phyloP scores from a whole-genome alignment of 345 rosid genomes.

The Eucalyptus marginata region DNA sequence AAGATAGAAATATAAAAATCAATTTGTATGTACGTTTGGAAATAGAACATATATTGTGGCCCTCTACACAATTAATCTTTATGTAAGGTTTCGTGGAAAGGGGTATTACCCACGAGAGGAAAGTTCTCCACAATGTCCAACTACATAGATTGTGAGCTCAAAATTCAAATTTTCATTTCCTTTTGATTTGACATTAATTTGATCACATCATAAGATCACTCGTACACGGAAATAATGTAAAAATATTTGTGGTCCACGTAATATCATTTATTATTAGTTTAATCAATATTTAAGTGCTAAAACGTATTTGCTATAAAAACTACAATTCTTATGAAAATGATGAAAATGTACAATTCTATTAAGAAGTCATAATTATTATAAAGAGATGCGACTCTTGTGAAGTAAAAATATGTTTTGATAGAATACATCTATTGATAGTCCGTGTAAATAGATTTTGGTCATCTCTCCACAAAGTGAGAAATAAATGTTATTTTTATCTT shows the following conservation, averaged over 20 bases:
- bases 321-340: too few relatives aligned
- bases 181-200: background rate
- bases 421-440: rapidly evolving
- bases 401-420: too few relatives aligned
- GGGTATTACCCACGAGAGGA: background rate
- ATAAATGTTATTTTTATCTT: too few relatives aligned
- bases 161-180: background rate
- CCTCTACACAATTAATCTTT: background rate
- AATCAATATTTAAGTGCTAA: too few relatives aligned
- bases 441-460: rapidly evolving
- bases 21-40: background rate
- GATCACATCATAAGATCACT: background rate
- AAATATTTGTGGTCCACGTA: rapidly evolving
- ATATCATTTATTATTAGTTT: too few relatives aligned
- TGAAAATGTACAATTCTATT: too few relatives aligned
- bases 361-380: too few relatives aligned
- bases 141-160: background rate
- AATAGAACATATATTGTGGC: background rate
- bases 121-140: background rate
- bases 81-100: background rate
- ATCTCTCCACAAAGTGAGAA: too few relatives aligned
- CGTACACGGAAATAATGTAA: background rate
- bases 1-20: background rate
- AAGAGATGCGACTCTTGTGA: rapidly evolving
- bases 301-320: too few relatives aligned